Base-by-base conservation (phyloP, 257 asterid species). In the Verbena officinalis region DNA sequence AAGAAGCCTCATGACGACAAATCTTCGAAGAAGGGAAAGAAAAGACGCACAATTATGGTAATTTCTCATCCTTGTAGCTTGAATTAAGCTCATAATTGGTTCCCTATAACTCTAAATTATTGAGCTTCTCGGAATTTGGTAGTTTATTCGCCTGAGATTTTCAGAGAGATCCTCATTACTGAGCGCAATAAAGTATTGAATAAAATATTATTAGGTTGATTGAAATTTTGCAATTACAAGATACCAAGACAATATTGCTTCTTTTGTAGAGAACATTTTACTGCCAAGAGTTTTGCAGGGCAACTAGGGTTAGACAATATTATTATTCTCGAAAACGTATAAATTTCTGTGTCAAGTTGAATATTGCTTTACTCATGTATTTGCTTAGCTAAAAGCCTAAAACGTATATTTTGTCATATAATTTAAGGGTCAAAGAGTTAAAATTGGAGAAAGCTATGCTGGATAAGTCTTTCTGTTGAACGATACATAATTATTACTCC, bases 31-130 rank as follows among this genome's bases (percentile, higher is more conserved):
- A 76, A 71, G 72, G 97, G 97, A 76, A 93, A 83, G 83, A 93
- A 87, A 83, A 83, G 99, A 33, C 86, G 97, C 16, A 87, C 95
- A n/a, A 59, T 93, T 43, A 74, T 62, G 81, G 99, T 93, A 87
- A 77, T 49, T 68, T 45, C 74, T 70, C 39, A 23, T 53, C 73
- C 73, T 70, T 62, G 16, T 24, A 23, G 50, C 15, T 64, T 71
- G 48, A 14, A 15, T 11, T 16, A 27, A 43, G 33, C 52, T 67
- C 7, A 50, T 49, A 51, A 24, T 55, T 46, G n/a, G n/a, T n/a
- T n/a, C n/a, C n/a, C n/a, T n/a, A n/a, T n/a, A 24, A 48, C 36
- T 60, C 36, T 22, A 17, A 64, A 21, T 5, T 33, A 42, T 23
- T 53, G 5, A 38, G 21, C 38, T 38, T 23, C 9, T 13, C 38